A percentile compares a stretch with the other conserved stretches of the same genome.
Evolutionary conservation across 371 early-diverging fungal genomes (phyloP).

Genomic region (Nosema granulosis): DNA sequence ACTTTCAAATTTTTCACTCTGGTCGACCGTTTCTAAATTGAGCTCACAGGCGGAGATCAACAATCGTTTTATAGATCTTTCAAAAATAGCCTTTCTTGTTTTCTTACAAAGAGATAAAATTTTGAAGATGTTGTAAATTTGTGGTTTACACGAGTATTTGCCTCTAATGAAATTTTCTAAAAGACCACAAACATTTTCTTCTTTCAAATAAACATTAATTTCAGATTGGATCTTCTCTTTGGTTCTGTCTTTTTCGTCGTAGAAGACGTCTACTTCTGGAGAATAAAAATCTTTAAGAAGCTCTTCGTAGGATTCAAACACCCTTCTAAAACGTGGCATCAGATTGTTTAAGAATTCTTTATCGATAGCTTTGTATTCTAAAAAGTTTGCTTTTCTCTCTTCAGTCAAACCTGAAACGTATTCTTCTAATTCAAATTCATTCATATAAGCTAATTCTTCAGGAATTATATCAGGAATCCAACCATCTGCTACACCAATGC

Average conservation of each 20-base stretch:
- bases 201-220: neutral
- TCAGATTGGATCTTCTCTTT: neutral
- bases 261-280: neutral
- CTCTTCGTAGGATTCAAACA: neutral
- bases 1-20: too few relatives aligned
- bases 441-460: slow-evolving; percentile 2
- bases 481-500: neutral
- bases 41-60: too few relatives aligned
- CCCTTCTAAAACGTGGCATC: neutral
- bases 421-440: neutral
- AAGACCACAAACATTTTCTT: neutral
- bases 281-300: slow-evolving; percentile 1
- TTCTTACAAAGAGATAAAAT: too few relatives aligned
- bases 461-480: neutral
- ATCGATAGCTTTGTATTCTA: neutral
- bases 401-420: neutral
- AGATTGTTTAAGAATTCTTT: neutral
- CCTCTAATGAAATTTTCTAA: too few relatives aligned
- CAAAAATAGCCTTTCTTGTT: too few relatives aligned
- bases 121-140: too few relatives aligned
- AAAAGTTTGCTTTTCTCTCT: neutral
- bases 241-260: neutral
- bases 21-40: too few relatives aligned
- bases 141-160: too few relatives aligned
- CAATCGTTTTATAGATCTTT: too few relatives aligned